phyloP scores from a whole-genome alignment of 2,329 filamentous ascomycete genomes.

The Ophiocordyceps camponoti-rufipedis region DNA sequence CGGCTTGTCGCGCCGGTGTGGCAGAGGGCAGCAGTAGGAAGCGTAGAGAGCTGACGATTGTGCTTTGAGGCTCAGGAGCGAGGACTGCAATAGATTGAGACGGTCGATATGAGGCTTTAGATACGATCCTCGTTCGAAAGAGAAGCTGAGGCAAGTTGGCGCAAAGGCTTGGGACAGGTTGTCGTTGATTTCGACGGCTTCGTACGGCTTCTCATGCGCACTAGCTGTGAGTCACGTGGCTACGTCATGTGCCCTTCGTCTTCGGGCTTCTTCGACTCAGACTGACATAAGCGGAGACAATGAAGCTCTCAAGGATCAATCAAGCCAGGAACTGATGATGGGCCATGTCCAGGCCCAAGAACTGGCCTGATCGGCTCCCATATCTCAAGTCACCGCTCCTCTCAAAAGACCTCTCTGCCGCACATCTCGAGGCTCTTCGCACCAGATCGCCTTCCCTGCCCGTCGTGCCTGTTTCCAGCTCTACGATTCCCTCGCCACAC shows the following conservation, averaged over 20 bases:
- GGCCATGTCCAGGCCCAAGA: neutral
- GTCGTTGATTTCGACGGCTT: no score
- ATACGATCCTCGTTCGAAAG: neutral
- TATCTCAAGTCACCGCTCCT: conserved; percentile 9
- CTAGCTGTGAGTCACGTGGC: no score
- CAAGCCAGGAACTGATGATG: no score
- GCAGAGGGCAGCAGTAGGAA: neutral
- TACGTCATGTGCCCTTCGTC: no score
- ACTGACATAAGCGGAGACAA: no score
- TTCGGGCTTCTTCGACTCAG: no score
- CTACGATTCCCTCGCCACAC: conserved; percentile 24
- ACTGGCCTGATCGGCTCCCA: conserved; percentile 5
- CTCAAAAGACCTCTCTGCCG: conserved; percentile 23
- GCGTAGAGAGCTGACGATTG: neutral
- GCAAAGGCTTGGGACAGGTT: neutral
- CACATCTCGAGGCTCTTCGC: conserved; percentile 21
- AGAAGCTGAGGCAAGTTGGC: neutral
- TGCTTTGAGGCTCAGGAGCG: neutral
- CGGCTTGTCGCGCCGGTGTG: conserved; percentile 17
- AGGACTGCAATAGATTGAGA: neutral
- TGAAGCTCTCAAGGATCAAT: no score
- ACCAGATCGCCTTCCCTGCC: conserved; percentile 7
- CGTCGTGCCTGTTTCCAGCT: conserved; percentile 9
- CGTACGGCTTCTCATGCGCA: no score
- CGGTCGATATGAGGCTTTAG: neutral